phyloP scores from a whole-genome alignment of 2,329 filamentous ascomycete species.

The Monosporascus ibericus region DNA sequence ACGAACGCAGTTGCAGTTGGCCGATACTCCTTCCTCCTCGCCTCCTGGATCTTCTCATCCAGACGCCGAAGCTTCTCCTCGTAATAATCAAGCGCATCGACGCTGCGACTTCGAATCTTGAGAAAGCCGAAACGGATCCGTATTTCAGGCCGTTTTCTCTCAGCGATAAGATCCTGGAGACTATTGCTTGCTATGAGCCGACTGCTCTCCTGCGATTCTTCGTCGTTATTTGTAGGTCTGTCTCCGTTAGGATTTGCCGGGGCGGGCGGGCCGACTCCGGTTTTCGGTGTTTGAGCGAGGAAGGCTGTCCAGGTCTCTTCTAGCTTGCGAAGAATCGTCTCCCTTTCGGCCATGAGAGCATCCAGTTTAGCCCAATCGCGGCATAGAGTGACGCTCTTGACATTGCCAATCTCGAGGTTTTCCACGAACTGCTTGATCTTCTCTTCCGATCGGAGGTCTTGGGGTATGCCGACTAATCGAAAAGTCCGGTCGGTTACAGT shows the following conservation, averaged over 20 bases:
- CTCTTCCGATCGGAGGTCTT: slow-evolving; percentile 70
- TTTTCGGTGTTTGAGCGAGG: slow-evolving; percentile 48
- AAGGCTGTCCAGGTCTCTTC: slow-evolving; percentile 81
- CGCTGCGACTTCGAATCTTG: slow-evolving; percentile 61
- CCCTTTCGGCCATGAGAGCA: slow-evolving; percentile 61
- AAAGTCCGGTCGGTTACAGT: slow-evolving; percentile 97
- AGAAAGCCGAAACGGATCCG: slow-evolving; percentile 76
- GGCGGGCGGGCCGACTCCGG: slow-evolving; percentile 14
- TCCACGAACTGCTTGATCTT: slow-evolving; percentile 85
- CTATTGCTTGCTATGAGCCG: slow-evolving; percentile 49
- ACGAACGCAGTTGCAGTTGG: slow-evolving; percentile 87
- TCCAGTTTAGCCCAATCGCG: slow-evolving; percentile 83
- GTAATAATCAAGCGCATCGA: slow-evolving; percentile 93
- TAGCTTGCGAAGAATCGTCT: slow-evolving; percentile 60
- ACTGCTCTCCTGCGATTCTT: slow-evolving; percentile 48
- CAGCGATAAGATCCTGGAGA: slow-evolving; percentile 31
- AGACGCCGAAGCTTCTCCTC: slow-evolving; percentile 75
- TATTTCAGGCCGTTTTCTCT: slow-evolving; percentile 56
- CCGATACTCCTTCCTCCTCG: slow-evolving; percentile 69
- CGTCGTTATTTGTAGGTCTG: slow-evolving; percentile 26
- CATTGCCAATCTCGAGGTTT: slow-evolving; percentile 79
- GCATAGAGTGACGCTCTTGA: slow-evolving; percentile 82
- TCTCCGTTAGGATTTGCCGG: slow-evolving; percentile 14
- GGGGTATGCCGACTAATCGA: slow-evolving; percentile 80
- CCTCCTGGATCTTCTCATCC: slow-evolving; percentile 65